Percentiles rank a stretch among this genome's conserved stretches.
phyloP scores from a whole-genome alignment of 371 early-diverging fungal genomes.

The Apophysomyces sp. region DNA sequence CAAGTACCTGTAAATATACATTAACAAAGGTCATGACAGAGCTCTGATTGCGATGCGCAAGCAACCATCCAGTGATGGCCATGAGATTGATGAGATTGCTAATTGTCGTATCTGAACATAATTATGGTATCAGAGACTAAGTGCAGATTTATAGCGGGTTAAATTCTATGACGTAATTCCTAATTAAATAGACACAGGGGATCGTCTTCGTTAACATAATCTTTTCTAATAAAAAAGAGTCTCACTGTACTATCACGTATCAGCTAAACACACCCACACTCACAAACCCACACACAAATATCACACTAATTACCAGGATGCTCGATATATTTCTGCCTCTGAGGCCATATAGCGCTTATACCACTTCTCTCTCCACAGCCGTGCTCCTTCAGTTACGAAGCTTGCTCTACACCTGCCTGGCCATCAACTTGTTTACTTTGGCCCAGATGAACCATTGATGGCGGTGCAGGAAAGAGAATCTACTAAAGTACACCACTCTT shows the following conservation, averaged over 20 bases:
- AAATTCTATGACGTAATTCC: too few species aligned
- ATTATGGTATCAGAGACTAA: too few species aligned
- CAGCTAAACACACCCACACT: too few species aligned
- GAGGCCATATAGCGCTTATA: slow-evolving; percentile 27
- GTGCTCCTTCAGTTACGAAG: slow-evolving; percentile 9
- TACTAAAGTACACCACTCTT: slow-evolving; percentile 2
- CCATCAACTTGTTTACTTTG: slow-evolving; percentile 16
- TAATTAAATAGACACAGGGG: too few species aligned
- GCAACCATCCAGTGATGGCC: neutral
- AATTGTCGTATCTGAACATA: too few species aligned
- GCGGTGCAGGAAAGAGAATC: neutral
- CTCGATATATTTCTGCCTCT: slow-evolving; percentile 32
- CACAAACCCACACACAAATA: too few species aligned
- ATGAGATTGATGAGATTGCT: slow-evolving; percentile 10
- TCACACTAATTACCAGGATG: slow-evolving; percentile 11
- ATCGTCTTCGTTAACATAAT: too few species aligned
- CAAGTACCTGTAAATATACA: slow-evolving; percentile 43
- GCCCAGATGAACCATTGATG: slow-evolving; percentile 4
- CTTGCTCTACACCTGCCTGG: slow-evolving; percentile 20
- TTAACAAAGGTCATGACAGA: slow-evolving; percentile 33
- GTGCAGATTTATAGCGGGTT: too few species aligned
- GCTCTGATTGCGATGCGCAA: neutral
- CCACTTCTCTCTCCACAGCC: slow-evolving; percentile 17
- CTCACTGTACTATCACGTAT: too few species aligned
- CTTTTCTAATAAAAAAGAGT: too few species aligned